Conservation (phyloP, 2,329 filamentous ascomycete genomes). For the Fonsecaea multimorphosa region DNA sequence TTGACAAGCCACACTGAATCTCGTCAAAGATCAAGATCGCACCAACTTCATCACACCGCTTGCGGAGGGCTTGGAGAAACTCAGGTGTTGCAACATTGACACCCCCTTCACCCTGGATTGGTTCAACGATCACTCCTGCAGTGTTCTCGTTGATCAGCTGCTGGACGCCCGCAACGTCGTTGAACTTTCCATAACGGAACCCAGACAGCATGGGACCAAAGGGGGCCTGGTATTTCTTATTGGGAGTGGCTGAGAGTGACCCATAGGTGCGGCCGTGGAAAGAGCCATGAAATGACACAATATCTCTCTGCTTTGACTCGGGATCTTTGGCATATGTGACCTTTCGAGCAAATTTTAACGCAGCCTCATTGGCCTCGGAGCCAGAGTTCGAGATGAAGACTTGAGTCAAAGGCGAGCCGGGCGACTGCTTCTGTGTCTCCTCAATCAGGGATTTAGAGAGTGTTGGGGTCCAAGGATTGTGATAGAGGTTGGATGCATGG, state of each 20-base stretch:
- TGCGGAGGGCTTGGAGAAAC: constrained; percentile 83
- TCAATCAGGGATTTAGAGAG: constrained; percentile 85
- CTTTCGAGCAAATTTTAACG: constrained; percentile 95
- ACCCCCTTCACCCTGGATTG: constrained; percentile 95
- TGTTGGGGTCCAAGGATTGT: constrained; percentile 92
- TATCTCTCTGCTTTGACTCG: constrained; percentile 74
- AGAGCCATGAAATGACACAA: constrained; percentile 88
- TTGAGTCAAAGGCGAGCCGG: constrained; percentile 53
- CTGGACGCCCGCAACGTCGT: constrained; percentile 75
- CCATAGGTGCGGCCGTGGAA: constrained; percentile 99
- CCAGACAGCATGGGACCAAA: constrained; percentile 96
- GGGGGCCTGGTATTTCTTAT: constrained; percentile 95
- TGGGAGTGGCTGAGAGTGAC: constrained; percentile 90
- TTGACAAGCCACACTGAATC: constrained; percentile 90
- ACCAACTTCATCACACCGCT: constrained; percentile 82
- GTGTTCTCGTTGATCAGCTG: constrained; percentile 81
- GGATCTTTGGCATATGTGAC: constrained; percentile 77
- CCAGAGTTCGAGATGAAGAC: constrained; percentile 97
- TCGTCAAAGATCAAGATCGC: constrained; percentile 94
- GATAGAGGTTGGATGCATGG: constrained; percentile 94
- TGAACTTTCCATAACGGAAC: constrained; percentile 84
- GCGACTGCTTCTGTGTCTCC: constrained; percentile 74
- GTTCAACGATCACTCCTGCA: constrained; percentile 93
- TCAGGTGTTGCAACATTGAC: constrained; percentile 82
- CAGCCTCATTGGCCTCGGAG: constrained; percentile 95